phyloP scores from a whole-genome alignment of 306 rosid genomes.

The Cercis canadensis region DNA sequence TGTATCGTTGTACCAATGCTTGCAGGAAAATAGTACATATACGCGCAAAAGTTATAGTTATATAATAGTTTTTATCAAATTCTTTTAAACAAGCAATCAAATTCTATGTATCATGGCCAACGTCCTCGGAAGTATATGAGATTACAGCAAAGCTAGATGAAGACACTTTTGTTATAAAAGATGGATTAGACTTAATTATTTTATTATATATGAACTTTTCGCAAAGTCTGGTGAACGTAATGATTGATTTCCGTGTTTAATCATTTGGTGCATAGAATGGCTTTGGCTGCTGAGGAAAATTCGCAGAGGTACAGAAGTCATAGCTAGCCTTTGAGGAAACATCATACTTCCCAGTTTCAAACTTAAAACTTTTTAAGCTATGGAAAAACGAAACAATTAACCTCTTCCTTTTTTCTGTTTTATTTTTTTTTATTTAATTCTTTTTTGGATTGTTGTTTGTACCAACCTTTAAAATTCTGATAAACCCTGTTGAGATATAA shows the following conservation, averaged over 20 bases:
- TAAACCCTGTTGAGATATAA: too few species aligned
- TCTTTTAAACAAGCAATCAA: neutral
- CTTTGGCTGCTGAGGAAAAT: slow-evolving; percentile 43
- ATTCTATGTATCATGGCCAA: slow-evolving; percentile 34
- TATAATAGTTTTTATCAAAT: too few species aligned
- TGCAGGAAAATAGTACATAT: too few species aligned
- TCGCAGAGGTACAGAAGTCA: slow-evolving; percentile 11
- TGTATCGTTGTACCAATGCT: too few species aligned
- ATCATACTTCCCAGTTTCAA: slow-evolving; percentile 18
- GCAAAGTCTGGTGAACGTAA: slow-evolving; percentile 20
- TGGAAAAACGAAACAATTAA: neutral
- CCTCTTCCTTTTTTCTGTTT: neutral
- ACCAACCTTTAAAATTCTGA: neutral
- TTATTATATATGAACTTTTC: neutral
- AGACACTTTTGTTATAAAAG: slow-evolving; percentile 25
- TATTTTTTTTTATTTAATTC: neutral
- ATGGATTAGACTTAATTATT: neutral
- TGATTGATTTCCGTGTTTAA: slow-evolving; percentile 38
- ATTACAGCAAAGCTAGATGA: slow-evolving; percentile 41
- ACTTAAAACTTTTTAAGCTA: neutral
- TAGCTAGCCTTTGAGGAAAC: neutral
- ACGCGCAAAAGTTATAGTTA: too few species aligned
- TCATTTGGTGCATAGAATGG: slow-evolving; percentile 40
- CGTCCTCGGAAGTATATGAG: slow-evolving; percentile 5
- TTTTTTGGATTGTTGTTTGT: neutral